Percentiles rank a stretch among this genome's conserved stretches.
These are phyloP conservation scores for Elsinoe fawcettii DNA, from an alignment of 2,329 filamentous ascomycete genomes.

Conservation along the genomic window DNA sequence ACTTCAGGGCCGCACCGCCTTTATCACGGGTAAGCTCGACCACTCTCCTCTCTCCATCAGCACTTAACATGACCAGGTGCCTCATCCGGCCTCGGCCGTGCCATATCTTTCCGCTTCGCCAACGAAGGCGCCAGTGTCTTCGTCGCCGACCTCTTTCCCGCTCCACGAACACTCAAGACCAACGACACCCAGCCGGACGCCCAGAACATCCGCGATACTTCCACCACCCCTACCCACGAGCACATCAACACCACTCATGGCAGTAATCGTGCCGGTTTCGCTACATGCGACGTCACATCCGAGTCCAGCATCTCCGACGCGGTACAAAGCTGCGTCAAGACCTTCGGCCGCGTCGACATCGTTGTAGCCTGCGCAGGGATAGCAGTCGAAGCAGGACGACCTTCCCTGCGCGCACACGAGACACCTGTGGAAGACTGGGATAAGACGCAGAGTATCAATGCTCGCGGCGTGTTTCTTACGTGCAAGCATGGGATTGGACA, in stretches of 20 bases:
- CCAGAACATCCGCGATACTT: constrained; percentile 24
- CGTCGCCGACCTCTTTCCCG: constrained; percentile 28
- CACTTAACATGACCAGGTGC: constrained; percentile 20
- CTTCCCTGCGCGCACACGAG: constrained; percentile 26
- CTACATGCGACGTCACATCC: constrained; percentile 28
- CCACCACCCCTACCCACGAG: constrained; percentile 16
- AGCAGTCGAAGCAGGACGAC: constrained; percentile 27
- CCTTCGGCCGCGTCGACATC: constrained; percentile 30
- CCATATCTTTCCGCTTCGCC: constrained; percentile 26
- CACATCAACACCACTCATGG: constrained; percentile 19
- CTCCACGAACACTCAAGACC: constrained; percentile 24
- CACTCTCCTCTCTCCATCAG: not conserved
- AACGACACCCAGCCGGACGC: constrained; percentile 28
- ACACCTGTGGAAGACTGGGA: constrained; percentile 31
- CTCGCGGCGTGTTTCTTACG: constrained; percentile 33
- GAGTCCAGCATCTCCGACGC: constrained; percentile 24
- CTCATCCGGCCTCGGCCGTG: constrained; percentile 27
- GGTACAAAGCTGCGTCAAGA: constrained; percentile 24
- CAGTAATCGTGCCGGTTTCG: constrained; percentile 23
- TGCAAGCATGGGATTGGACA: constrained; percentile 33
- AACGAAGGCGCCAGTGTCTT: constrained; percentile 26
- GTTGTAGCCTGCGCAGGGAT: constrained; percentile 34
- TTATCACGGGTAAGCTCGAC: constrained; percentile 13
- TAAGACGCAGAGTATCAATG: constrained; percentile 31
- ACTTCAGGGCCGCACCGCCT: constrained; percentile 15